Base-by-base conservation (phyloP, 495 filamentous ascomycete genomes). In the Pyrenula massariospora region DNA sequence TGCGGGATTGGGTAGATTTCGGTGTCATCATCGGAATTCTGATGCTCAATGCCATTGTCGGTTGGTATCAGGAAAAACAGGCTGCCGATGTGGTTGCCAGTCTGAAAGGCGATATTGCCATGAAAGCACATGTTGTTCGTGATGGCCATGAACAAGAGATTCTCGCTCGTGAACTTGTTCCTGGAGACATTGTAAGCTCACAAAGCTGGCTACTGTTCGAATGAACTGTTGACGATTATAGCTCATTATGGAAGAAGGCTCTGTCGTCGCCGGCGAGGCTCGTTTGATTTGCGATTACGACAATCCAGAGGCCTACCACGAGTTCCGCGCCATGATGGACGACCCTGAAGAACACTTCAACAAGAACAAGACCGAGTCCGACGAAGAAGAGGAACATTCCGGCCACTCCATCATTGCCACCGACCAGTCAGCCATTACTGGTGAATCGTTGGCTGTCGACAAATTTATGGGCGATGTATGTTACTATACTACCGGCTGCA, bases 41-140 rank as follows among this genome's bases (percentile, higher is more conserved):
- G 31, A 62, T 84, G 63, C 83, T 91, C 57, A 91, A 91, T 73
- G 87, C 87, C 57, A 65, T 76, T 54, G 87, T 89, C 66, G 87
- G 87, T 74, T 91, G 86, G 81, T 91, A 90, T 69, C 87, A 91
- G 69, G 87, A 91, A 70, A 90, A 89, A 73, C 85, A 89, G 73
- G 87, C 87, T 58, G 87, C 85, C 58, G 87, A 91, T 69, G 85
- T 91, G 62, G 87, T 91, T 58, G 85, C 86, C 56, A 81, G 75
- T 57, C 73, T 91, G 48, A 89, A 89, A 73, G 87, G 87, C 75
- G 86, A 90, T 63, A 91, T 91, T 67, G 87, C 87, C 58, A 86
- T 91, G 84, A 84, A 80, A 68, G 81, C 85, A 54, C 72, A 74
- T 62, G 85, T 88, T 63, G 66, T 89, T 58, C 85, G 87, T 62